Evolutionary conservation across 2,329 filamentous ascomycete species (phyloP).

Genomic region (Calonectria ilicicola): DNA sequence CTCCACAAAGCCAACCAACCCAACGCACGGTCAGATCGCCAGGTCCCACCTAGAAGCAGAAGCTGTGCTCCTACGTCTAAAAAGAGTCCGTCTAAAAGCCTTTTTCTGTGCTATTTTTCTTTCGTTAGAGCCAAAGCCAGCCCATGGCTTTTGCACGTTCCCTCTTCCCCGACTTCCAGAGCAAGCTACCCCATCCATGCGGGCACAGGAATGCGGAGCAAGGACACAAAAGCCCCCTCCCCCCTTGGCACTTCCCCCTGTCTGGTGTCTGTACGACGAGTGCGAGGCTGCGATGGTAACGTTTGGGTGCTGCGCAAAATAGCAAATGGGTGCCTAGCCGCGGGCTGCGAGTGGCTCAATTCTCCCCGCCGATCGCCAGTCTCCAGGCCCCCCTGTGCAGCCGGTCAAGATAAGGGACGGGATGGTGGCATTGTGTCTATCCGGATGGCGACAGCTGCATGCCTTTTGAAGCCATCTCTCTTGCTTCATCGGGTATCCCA

Average conservation of each 20-base stretch:
- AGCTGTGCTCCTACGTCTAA: background rate
- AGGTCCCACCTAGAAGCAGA: background rate
- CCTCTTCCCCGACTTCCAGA: constrained; percentile 9
- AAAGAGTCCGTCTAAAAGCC: background rate
- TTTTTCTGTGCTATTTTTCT: background rate
- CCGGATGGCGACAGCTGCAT: constrained; percentile 15
- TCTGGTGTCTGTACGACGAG: background rate
- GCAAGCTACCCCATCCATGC: constrained; percentile 13
- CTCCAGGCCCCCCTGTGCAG: constrained; percentile 26
- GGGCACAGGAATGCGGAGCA: constrained; percentile 23
- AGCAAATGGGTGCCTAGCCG: constrained; percentile 28
- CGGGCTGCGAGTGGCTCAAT: constrained; percentile 35
- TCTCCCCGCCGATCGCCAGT: constrained; percentile 42
- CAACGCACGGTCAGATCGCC: constrained; percentile 8
- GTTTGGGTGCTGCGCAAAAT: constrained; percentile 26
- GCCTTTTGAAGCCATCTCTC: constrained; percentile 9
- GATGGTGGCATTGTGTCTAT: constrained; percentile 17
- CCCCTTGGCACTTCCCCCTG: background rate
- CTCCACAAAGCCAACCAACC: background rate
- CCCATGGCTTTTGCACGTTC: constrained; percentile 10
- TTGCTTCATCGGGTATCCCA: constrained; percentile 20
- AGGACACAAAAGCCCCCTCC: background rate
- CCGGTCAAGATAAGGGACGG: constrained; percentile 42
- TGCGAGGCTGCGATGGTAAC: constrained; percentile 6
- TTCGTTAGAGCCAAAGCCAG: background rate